phyloP scores from a whole-genome alignment of 164 flowering plant genomes.

The Tetrastigma voinierianum region DNA sequence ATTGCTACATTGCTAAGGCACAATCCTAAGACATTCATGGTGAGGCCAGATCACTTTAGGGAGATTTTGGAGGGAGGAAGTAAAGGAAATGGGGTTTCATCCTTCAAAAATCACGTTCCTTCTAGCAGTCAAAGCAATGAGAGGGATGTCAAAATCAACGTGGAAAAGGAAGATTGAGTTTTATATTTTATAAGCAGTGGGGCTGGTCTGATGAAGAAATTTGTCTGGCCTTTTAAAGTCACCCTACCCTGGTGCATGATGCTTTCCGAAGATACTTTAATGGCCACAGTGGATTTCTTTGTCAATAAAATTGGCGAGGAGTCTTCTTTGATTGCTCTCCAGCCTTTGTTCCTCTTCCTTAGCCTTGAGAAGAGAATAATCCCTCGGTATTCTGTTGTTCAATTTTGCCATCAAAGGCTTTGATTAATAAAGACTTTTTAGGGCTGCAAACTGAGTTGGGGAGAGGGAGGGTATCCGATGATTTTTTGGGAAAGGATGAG shows the following conservation, averaged over 20 bases:
- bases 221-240: background rate
- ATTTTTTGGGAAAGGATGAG: too few species aligned
- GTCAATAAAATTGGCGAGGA: too few species aligned
- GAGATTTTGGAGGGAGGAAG: conserved; percentile 6
- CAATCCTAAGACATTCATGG: background rate
- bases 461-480: too few species aligned
- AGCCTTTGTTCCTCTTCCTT: too few species aligned
- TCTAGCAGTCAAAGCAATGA: background rate
- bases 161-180: conserved; percentile 10
- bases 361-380: too few species aligned
- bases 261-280: conserved; percentile 6
- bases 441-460: too few species aligned
- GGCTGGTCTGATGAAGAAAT: conserved; percentile 15
- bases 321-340: too few species aligned
- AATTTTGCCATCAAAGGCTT: too few species aligned
- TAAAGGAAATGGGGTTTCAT: conserved; percentile 3
- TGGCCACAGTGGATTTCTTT: conserved; percentile 13
- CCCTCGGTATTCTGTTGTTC: too few species aligned
- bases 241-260: conserved; percentile 12
- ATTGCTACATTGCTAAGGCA: background rate
- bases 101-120: background rate
- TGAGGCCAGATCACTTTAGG: background rate
- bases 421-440: too few species aligned
- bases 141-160: conserved; percentile 4
- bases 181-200: conserved; percentile 12